Evolutionary conservation across 2,329 filamentous ascomycete species (phyloP), one percentile per base, ranked within the genome.

Genomic region (Xylariaceae sp.): DNA sequence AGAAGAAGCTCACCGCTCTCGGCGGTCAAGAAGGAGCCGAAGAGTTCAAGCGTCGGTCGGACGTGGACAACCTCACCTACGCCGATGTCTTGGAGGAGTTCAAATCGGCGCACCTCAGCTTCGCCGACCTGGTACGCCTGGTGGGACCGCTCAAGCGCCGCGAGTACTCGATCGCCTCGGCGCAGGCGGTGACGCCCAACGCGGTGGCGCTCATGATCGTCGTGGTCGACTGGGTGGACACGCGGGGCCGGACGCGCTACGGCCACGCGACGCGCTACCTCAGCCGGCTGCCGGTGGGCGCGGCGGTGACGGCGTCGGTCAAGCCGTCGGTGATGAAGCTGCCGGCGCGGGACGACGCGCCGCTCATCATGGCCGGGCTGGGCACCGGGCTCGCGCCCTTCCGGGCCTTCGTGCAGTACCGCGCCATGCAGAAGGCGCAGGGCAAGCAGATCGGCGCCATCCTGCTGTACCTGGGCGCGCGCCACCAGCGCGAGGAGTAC

Each of bases 311-410:
- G 3, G 92, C 87, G 38, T 94, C 85, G 21, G 88, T 98, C 59
- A 98, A 98, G 70, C 87, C 92, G 1, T 95, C 88, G 16, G 92
- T 96, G 46, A 98, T 98, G 92, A 98, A 96, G 67, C 75, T 98
- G n/a, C 92, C 92, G 5, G 65, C 75, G 40, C 82, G 80, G 57
- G 81, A 89, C 49, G 92, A 86, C 23, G 86, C 90, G 30, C 92
- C 92, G 25, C 80, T 98, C 56, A 95, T 98, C 70, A 95, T 98
- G 90, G 92, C 92, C 8, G 92, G 92, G 60, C 82, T 96, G n/a
- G 92, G 92, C 44, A 98, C 92, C 0, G 92, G 92, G 56, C 80
- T 98, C 15, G 92, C 92, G 2, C 92, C 92, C n/a, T 98, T 98
- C 86, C 87, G 92, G 46, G 92, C 92, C 39, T 98, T 98, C 56